Evolutionary conservation across 768 basidiomycete species (phyloP).

Genomic region (Lyophyllum shimeji): DNA sequence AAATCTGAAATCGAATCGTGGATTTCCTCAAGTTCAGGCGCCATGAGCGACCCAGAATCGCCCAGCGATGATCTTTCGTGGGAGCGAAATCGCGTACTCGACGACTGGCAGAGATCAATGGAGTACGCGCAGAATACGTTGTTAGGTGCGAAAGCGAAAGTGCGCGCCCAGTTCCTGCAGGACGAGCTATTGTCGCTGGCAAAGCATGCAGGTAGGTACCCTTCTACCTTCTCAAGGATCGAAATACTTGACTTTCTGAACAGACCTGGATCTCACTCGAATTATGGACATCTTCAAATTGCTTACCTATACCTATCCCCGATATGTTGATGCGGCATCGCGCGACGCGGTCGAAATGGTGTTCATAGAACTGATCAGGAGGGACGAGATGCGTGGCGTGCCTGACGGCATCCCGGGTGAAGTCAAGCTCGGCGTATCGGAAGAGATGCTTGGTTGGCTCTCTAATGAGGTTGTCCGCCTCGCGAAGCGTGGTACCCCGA

Average conservation of each 20-base stretch:
- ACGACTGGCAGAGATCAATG: conserved; percentile 56
- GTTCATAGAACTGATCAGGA: conserved; percentile 59
- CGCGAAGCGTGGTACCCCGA: conserved; percentile 49
- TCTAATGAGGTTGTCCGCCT: conserved; percentile 62
- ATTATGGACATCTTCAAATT: conserved; percentile 70
- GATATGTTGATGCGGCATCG: conserved; percentile 73
- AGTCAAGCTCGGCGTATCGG: conserved; percentile 56
- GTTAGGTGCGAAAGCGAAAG: conserved; percentile 52
- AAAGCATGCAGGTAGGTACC: conserved; percentile 52
- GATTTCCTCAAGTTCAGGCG: conserved; percentile 56
- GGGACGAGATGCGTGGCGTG: conserved; percentile 55
- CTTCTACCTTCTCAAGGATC: conserved; percentile 7
- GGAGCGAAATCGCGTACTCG: conserved; percentile 52
- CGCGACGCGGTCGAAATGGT: conserved; percentile 70
- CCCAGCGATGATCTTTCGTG: conserved; percentile 34
- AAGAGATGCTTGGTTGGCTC: conserved; percentile 78
- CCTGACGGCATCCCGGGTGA: conserved; percentile 38
- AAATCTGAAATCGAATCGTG: conserved; percentile 64
- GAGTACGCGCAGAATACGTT: conserved; percentile 51
- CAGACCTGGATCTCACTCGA: conserved; percentile 63
- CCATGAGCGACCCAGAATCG: conserved; percentile 30
- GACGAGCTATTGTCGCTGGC: conserved; percentile 61
- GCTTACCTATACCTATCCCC: conserved; percentile 73
- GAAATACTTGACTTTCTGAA: neutral
- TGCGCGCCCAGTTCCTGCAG: conserved; percentile 55